Evolutionary conservation across 2,329 filamentous ascomycete species (phyloP), one percentile per base, ranked within the genome.

Genomic region (Stenocarpella maydis): DNA sequence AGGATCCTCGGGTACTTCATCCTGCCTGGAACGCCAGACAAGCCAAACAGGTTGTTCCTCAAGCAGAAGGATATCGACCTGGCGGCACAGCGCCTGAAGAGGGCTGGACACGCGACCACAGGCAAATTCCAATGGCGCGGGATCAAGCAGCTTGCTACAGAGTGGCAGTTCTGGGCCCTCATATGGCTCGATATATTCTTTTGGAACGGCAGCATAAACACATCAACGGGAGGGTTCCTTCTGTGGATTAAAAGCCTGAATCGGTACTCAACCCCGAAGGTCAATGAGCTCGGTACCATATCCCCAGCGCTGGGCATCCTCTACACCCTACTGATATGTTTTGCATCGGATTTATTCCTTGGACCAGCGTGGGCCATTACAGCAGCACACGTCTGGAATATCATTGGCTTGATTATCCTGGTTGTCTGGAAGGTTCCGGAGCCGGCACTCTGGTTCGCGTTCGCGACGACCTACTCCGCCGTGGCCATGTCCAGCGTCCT

Each of bases 231-330:
- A 2, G 83, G 81, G 0, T 89, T 85, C 69, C 75, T 88, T 3
- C 79, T 90, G 0, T 90, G 87, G 87, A 78, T 90, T 55, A 89
- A 89, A 76, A 86, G 83, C 67, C 73, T 89, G 17, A 76, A 82
- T 1, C 79, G 84, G 2, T 88, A 82, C 74, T 79, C 81, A 0
- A 78, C 79, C 0, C 77, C 83, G 1, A 78, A 78, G 15, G 75
- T 88, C 60, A 88, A 88, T 73, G 80, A 87, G 61, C 77, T 88
- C 0, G 84, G 84, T 1, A 81, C 85, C 2, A 85, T 85, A 9
- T 81, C 85, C 0, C 86, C 87, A 0, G 87, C 81, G 0, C 73
- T 89, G 0, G 87, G 87, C 0, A 89, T 89, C 2, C 84, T 88
- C 67, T 89, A 87, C 72, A 84, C 82, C 0, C 77, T 89, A 0